phyloP scores from a whole-genome alignment of 495 filamentous ascomycete genomes.

The Penicillium simplicissimum region DNA sequence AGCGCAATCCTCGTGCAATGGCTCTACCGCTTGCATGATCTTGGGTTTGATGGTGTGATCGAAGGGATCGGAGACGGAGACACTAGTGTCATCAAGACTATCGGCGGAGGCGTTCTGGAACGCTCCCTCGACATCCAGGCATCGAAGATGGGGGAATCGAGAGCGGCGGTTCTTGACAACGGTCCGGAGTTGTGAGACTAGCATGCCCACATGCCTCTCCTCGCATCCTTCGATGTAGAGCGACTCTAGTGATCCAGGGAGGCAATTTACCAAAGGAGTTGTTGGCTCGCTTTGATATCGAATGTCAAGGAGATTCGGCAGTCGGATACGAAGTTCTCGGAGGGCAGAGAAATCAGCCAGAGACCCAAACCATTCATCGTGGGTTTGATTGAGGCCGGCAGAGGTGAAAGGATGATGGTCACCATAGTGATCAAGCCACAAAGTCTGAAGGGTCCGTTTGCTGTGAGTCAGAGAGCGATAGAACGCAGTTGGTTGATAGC shows the following conservation, averaged over 20 bases:
- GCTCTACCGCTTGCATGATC: conserved; percentile 29
- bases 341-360: conserved; percentile 34
- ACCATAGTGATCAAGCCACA: conserved; percentile 39
- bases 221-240: conserved; percentile 37
- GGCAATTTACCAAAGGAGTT: conserved; percentile 24
- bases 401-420: conserved; percentile 36
- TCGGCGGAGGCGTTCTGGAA: conserved; percentile 29
- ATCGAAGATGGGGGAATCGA: conserved; percentile 19
- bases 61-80: not conserved
- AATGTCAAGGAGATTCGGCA: conserved; percentile 38
- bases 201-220: conserved; percentile 31
- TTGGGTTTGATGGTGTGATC: conserved; percentile 26
- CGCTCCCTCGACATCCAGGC: conserved; percentile 35
- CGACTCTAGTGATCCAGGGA: conserved; percentile 34
- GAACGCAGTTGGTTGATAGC: conserved; percentile 35
- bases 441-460: conserved; percentile 30
- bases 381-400: conserved; percentile 32
- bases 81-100: conserved; percentile 1
- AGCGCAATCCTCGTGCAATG: conserved; percentile 26
- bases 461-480: conserved; percentile 28
- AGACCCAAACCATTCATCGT: conserved; percentile 40
- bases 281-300: conserved; percentile 30
- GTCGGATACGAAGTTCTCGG: conserved; percentile 37
- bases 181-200: conserved; percentile 28
- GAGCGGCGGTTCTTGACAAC: conserved; percentile 27